Conservation (phyloP, 2,329 filamentous ascomycete species). For the Metarhizium guizhouense region DNA sequence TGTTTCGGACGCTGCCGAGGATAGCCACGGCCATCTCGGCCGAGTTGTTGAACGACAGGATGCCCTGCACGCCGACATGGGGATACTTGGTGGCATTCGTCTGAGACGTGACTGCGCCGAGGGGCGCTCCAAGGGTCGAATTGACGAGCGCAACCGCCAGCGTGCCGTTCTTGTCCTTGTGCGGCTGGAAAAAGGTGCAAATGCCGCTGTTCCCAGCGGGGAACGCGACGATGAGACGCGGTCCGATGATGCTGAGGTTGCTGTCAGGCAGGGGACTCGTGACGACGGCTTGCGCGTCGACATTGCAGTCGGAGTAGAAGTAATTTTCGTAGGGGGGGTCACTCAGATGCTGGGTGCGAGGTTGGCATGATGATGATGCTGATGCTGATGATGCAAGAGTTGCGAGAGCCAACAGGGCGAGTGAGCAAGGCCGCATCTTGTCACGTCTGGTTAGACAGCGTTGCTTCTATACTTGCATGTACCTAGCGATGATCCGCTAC, state of each 20-base stretch:
- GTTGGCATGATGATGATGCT: background rate
- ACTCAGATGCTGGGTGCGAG: constrained; percentile 25
- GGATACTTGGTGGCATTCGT: constrained; percentile 26
- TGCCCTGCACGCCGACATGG: constrained; percentile 42
- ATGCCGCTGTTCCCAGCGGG: constrained; percentile 56
- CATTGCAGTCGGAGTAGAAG: constrained; percentile 56
- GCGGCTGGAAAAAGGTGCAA: too few relatives aligned
- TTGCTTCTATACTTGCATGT: background rate
- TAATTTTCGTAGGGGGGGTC: constrained; percentile 55
- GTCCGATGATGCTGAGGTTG: constrained; percentile 44
- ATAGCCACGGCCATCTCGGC: constrained; percentile 47
- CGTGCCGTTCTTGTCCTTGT: too few relatives aligned
- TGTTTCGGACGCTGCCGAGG: constrained; percentile 52
- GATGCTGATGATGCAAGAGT: background rate
- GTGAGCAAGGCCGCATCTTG: background rate
- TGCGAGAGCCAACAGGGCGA: background rate
- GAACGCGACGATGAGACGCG: constrained; percentile 54
- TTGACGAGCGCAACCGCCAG: too few relatives aligned
- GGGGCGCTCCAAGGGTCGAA: too few relatives aligned
- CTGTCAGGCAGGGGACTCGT: constrained; percentile 46
- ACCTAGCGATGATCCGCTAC: background rate
- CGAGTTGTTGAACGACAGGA: constrained; percentile 48
- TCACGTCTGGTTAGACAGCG: background rate
- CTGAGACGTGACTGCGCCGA: constrained; percentile 14
- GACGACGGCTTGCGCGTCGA: constrained; percentile 49